These are phyloP conservation scores for Tolypocladium capitatum DNA, from an alignment of 2,329 filamentous ascomycete species.

Conservation along the genomic window DNA sequence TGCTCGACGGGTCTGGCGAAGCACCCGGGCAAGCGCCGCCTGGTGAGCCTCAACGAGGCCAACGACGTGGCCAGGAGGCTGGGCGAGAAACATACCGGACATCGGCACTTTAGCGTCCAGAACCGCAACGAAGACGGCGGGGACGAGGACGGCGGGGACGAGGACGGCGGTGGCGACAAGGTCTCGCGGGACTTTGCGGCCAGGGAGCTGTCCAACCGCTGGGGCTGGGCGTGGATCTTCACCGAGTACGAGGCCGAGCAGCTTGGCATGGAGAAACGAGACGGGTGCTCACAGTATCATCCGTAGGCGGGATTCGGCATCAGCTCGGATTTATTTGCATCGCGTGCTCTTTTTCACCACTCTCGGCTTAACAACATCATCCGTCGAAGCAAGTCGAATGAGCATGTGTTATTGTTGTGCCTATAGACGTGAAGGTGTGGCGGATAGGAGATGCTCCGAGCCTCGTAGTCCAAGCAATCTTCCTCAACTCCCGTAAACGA, in stretches of 20 bases:
- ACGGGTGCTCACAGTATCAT: conserved; percentile 6
- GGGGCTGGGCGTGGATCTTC: conserved; percentile 9
- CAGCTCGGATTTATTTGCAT: too few relatives aligned
- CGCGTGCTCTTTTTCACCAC: too few relatives aligned
- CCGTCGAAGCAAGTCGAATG: not conserved
- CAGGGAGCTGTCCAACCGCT: conserved; percentile 7
- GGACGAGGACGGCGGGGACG: too few relatives aligned
- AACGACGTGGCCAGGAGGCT: conserved; percentile 45
- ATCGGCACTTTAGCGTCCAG: conserved; percentile 23
- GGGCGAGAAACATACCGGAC: conserved; percentile 32
- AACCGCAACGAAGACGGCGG: conserved; percentile 13
- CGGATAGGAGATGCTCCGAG: not conserved
- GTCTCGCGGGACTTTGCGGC: conserved; percentile 16
- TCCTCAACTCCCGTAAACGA: not conserved
- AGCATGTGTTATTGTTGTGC: conserved; percentile 1
- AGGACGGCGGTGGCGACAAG: conserved; percentile 9
- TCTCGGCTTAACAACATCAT: not conserved
- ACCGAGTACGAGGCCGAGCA: conserved; percentile 6
- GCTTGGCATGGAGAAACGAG: conserved; percentile 4
- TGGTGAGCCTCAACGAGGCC: conserved; percentile 42
- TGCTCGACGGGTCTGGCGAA: conserved; percentile 18
- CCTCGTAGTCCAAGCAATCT: not conserved
- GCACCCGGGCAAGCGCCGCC: conserved; percentile 26
- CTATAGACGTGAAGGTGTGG: not conserved
- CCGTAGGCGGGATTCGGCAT: not conserved